A percentile compares a stretch with the other conserved stretches of the same genome.
Evolutionary conservation across 139 green algal species (phyloP).

Genomic region (Tetradesmus lagerheimii): DNA sequence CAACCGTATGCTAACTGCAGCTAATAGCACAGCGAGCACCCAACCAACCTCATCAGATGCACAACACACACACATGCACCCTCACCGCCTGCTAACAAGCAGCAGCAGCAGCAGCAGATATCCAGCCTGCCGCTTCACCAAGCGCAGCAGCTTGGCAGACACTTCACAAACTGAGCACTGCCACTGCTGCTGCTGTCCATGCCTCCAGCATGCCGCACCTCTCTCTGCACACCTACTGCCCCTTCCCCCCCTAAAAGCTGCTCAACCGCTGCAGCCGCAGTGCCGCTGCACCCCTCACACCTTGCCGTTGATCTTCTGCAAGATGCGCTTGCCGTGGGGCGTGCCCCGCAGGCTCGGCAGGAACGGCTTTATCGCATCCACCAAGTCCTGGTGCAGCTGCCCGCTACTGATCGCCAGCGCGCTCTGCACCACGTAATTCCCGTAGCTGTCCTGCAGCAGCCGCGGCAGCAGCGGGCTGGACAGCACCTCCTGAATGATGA

Average conservation of each 20-base stretch:
- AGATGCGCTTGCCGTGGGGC: slow-evolving; percentile 98
- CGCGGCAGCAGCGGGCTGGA: slow-evolving; percentile 76
- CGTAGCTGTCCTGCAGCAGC: slow-evolving; percentile 95
- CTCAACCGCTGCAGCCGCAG: neutral
- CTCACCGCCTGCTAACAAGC: neutral
- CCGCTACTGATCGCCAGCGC: slow-evolving; percentile 68
- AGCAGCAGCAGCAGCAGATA: neutral
- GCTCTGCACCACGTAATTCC: slow-evolving; percentile 85
- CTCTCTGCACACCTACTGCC: neutral
- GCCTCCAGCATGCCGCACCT: neutral
- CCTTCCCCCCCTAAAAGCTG: neutral
- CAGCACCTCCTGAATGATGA: slow-evolving; percentile 91
- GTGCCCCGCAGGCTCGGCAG: slow-evolving; percentile 88
- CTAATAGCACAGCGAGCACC: neutral
- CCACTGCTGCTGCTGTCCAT: neutral
- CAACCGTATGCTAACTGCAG: neutral
- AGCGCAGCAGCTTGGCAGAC: neutral
- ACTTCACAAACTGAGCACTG: neutral
- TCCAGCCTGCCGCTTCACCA: neutral
- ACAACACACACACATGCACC: neutral
- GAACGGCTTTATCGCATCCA: slow-evolving; percentile 94
- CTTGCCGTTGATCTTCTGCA: slow-evolving; percentile 76
- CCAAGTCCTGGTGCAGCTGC: slow-evolving; percentile 80
- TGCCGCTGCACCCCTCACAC: slow-evolving; percentile 1
- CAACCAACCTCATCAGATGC: neutral